Conservation (phyloP, 2,329 filamentous ascomycete genomes). For the Phaeophleospora eucalypticola region DNA sequence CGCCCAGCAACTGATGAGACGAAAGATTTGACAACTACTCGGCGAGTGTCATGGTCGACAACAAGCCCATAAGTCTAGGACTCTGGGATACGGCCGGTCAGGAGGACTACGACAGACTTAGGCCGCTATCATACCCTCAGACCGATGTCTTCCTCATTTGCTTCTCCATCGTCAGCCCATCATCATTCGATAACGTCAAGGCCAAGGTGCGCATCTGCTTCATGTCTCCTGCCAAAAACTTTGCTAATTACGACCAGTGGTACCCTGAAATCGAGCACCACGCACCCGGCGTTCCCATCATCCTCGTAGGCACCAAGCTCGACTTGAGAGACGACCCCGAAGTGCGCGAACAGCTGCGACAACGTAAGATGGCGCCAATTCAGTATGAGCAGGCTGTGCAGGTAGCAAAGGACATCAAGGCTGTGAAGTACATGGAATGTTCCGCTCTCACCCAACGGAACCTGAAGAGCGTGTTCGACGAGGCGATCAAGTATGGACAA, state of each 20-base stretch:
- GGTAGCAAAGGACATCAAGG: constrained; percentile 89
- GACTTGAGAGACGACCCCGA: constrained; percentile 86
- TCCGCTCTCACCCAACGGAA: constrained; percentile 95
- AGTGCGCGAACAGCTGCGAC: constrained; percentile 74
- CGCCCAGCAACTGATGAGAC: constrained; percentile 2
- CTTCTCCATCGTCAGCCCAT: constrained; percentile 96
- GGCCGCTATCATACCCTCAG: constrained; percentile 94
- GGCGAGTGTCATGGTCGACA: constrained; percentile 97
- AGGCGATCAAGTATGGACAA: constrained; percentile 81
- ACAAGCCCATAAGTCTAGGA: constrained; percentile 92
- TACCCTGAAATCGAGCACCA: constrained; percentile 97
- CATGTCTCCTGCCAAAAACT: constrained; percentile 1
- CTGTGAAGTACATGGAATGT: constrained; percentile 97
- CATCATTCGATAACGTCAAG: constrained; percentile 98
- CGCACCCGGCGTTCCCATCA: constrained; percentile 90
- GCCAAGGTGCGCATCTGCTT: constrained; percentile 68
- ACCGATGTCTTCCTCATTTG: constrained; percentile 98
- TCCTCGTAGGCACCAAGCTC: constrained; percentile 94
- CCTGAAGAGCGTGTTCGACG: constrained; percentile 97
- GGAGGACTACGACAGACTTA: constrained; percentile 94
- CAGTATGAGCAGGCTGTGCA: constrained; percentile 86
- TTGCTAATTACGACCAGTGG: constrained; percentile 59
- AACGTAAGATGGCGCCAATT: constrained; percentile 96
- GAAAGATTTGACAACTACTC: constrained; percentile 96
- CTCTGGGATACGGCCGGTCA: constrained; percentile 98